A percentile compares a stretch with the other conserved stretches of the same genome.
phyloP scores from a whole-genome alignment of 2,329 filamentous ascomycete genomes.

The Fusarium miscanthi region DNA sequence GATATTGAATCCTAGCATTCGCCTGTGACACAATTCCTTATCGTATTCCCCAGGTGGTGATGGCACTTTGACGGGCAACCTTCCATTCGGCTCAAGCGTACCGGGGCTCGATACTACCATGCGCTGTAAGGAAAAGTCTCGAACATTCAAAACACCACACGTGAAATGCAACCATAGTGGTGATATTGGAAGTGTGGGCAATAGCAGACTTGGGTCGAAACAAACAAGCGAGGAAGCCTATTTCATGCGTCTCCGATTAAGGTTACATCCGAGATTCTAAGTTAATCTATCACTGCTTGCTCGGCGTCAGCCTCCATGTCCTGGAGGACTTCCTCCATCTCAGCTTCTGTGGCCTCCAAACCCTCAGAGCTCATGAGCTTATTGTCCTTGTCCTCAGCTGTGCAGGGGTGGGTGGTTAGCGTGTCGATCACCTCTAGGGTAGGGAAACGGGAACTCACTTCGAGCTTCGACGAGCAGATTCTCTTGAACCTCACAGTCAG shows the following conservation, averaged over 20 bases:
- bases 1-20: not conserved
- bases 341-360: constrained; percentile 71
- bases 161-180: not conserved
- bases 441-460: constrained; percentile 62
- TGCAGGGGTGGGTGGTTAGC: constrained; percentile 27
- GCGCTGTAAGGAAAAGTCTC: not conserved
- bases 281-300: constrained; percentile 41
- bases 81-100: not conserved
- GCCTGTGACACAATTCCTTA: not conserved
- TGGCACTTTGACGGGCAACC: not conserved
- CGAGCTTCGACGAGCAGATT: constrained; percentile 86
- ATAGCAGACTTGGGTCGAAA: not conserved
- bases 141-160: not conserved
- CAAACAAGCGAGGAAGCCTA: constrained; percentile 9
- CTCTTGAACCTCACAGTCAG: constrained; percentile 92
- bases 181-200: not conserved
- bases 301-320: constrained; percentile 54
- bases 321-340: constrained; percentile 65
- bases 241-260: constrained; percentile 9
- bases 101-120: not conserved
- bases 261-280: not conserved
- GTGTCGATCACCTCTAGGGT: not conserved
- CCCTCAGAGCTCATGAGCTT: constrained; percentile 76
- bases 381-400: constrained; percentile 74
- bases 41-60: constrained; percentile 10